These are phyloP conservation scores for Rhodotorula taiwanensis DNA, from an alignment of 768 basidiomycete species.

Conservation along the genomic window DNA sequence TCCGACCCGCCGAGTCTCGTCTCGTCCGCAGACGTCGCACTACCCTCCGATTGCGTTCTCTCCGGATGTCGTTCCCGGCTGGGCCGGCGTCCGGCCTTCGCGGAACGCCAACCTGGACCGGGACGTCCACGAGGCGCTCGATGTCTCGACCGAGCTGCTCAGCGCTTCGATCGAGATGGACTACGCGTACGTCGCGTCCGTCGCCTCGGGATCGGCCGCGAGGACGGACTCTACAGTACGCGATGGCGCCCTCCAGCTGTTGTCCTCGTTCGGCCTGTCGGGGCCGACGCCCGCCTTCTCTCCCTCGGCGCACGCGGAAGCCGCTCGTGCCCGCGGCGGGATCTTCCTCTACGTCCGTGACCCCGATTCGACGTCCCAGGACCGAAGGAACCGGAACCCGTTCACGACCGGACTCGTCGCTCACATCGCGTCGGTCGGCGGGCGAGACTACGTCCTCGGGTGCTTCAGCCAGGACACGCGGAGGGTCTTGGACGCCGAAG, in stretches of 20 bases:
- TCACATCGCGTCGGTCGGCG: slow-evolving; percentile 1
- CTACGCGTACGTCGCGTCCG: slow-evolving; percentile 21
- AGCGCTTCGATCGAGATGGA: slow-evolving; percentile 31
- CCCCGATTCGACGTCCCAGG: neutral
- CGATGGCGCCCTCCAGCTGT: neutral
- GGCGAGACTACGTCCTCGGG: slow-evolving; percentile 22
- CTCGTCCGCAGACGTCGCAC: too few species aligned
- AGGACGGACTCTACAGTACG: too few species aligned
- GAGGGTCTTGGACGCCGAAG: slow-evolving; percentile 26
- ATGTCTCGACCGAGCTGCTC: slow-evolving; percentile 34
- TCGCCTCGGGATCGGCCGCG: neutral
- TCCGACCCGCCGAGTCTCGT: too few species aligned
- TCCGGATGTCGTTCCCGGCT: too few species aligned
- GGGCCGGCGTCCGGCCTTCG: too few species aligned
- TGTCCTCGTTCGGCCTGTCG: slow-evolving; percentile 24
- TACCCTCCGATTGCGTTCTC: too few species aligned
- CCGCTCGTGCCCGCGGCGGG: neutral
- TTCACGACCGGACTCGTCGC: slow-evolving; percentile 23
- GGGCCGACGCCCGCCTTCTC: slow-evolving; percentile 19
- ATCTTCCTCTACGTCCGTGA: slow-evolving; percentile 15
- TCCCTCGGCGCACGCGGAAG: slow-evolving; percentile 15
- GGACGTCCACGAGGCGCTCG: slow-evolving; percentile 21
- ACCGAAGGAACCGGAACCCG: slow-evolving; percentile 10
- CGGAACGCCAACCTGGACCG: too few species aligned
- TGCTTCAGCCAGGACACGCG: slow-evolving; percentile 20